phyloP scores from a whole-genome alignment of 345 rosid genomes.

The Iberis pinnata region DNA sequence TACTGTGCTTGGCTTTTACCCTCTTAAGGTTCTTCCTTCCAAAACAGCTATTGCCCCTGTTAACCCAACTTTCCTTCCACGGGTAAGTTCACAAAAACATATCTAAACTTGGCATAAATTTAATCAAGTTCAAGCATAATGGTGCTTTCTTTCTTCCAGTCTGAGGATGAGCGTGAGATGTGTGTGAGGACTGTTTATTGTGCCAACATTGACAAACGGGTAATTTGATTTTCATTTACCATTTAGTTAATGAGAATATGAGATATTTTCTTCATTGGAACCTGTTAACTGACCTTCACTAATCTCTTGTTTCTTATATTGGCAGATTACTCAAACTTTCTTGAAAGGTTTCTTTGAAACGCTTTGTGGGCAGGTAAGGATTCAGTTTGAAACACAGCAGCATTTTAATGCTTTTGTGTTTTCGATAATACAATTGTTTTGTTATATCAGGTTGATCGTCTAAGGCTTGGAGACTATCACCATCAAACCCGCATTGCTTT shows the following conservation, averaged over 20 bases:
- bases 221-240: conserved; percentile 21
- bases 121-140: not conserved
- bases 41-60: conserved; percentile 99
- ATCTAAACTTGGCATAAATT: conserved; percentile 4
- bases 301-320: conserved; percentile 14
- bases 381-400: conserved; percentile 8
- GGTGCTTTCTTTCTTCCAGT: conserved; percentile 38
- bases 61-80: conserved; percentile 93
- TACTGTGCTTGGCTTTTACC: conserved; percentile 86
- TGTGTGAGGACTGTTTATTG: conserved; percentile 95
- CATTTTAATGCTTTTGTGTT: not conserved
- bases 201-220: conserved; percentile 95
- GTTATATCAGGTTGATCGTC: conserved; percentile 58
- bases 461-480: conserved; percentile 93
- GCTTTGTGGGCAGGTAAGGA: conserved; percentile 78
- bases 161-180: conserved; percentile 97
- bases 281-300: not conserved
- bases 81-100: conserved; percentile 43
- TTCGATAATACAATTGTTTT: not conserved
- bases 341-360: conserved; percentile 78
- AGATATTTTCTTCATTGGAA: not conserved
- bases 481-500: conserved; percentile 94
- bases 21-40: conserved; percentile 91
- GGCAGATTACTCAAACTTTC: conserved; percentile 76
- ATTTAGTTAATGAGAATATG: not conserved